A percentile compares a stretch with the other conserved stretches of the same genome.
Conservation (phyloP, 352 stramenopile species). For the Globisporangium lucens region DNA sequence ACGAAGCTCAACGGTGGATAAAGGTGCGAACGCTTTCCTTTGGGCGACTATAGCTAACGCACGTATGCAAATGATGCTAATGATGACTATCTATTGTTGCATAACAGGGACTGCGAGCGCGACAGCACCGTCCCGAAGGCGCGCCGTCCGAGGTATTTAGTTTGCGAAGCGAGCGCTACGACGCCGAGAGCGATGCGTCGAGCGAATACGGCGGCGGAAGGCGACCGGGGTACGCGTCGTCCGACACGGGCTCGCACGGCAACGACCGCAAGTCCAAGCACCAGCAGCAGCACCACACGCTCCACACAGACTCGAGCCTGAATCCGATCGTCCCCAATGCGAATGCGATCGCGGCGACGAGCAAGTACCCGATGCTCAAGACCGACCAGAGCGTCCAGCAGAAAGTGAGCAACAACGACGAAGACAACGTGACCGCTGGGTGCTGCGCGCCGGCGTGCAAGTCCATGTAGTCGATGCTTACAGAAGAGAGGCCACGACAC, state of each 20-base stretch:
- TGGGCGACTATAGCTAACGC: not conserved
- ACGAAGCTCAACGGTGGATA: constrained; percentile 62
- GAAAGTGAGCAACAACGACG: constrained; percentile 29
- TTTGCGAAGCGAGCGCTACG: constrained; percentile 75
- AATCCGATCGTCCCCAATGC: constrained; percentile 75
- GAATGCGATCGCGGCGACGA: constrained; percentile 46
- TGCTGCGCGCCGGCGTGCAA: constrained; percentile 61
- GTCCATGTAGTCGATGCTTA: constrained; percentile 44
- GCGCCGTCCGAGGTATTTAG: constrained; percentile 81
- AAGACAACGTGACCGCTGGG: constrained; percentile 33
- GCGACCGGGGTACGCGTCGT: constrained; percentile 48
- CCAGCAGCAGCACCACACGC: constrained; percentile 28
- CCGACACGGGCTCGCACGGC: constrained; percentile 58
- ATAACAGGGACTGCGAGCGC: constrained; percentile 57
- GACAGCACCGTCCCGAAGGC: constrained; percentile 67
- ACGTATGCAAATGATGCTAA: not conserved
- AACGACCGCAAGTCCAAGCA: constrained; percentile 29
- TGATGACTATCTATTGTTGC: not conserved
- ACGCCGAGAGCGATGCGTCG: constrained; percentile 80
- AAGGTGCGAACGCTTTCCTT: constrained; percentile 22
- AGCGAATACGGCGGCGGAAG: constrained; percentile 65
- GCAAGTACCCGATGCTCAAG: constrained; percentile 78
- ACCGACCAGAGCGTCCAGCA: constrained; percentile 61
- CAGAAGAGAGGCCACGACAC: not conserved
- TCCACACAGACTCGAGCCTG: constrained; percentile 51